phyloP scores from a whole-genome alignment of 2,329 filamentous ascomycete species.

The Fusarium sarcochroum region DNA sequence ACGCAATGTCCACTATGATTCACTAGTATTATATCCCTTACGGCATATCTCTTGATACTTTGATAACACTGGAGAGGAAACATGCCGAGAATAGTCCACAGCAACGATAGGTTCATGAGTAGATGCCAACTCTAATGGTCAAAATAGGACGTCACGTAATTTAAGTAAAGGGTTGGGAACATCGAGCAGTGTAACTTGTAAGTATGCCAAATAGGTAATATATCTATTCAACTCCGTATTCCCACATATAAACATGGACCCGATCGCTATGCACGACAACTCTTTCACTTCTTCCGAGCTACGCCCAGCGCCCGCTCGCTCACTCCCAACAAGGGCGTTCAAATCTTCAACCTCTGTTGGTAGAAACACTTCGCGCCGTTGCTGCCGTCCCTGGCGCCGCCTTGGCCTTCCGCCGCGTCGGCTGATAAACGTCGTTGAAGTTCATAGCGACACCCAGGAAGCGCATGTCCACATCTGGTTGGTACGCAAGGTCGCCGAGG shows the following conservation, averaged over 20 bases:
- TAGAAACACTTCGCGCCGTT: slow-evolving; percentile 39
- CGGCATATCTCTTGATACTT: too few relatives aligned
- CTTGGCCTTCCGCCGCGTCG: slow-evolving; percentile 75
- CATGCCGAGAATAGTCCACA: too few relatives aligned
- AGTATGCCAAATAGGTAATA: slow-evolving; percentile 4
- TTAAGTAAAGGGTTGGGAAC: neutral
- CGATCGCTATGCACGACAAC: slow-evolving; percentile 15
- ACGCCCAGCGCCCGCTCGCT: slow-evolving; percentile 15
- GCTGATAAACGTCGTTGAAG: slow-evolving; percentile 96
- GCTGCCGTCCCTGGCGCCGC: slow-evolving; percentile 41
- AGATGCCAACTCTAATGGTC: neutral
- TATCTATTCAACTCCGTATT: slow-evolving; percentile 11
- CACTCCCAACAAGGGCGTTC: neutral
- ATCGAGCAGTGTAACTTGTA: neutral
- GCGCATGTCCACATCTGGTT: slow-evolving; percentile 94
- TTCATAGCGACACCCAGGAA: slow-evolving; percentile 99
- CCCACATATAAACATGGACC: slow-evolving; percentile 12
- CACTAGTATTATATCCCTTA: too few relatives aligned
- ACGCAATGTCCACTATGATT: too few relatives aligned
- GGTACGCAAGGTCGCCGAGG: slow-evolving; percentile 90
- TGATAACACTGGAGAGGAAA: too few relatives aligned
- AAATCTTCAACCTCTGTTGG: slow-evolving; percentile 47
- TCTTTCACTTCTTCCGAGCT: neutral
- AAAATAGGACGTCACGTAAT: neutral
- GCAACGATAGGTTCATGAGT: neutral